Evolutionary conservation across 805 yeast species (phyloP).

Genomic region (Metschnikowia lachancei): DNA sequence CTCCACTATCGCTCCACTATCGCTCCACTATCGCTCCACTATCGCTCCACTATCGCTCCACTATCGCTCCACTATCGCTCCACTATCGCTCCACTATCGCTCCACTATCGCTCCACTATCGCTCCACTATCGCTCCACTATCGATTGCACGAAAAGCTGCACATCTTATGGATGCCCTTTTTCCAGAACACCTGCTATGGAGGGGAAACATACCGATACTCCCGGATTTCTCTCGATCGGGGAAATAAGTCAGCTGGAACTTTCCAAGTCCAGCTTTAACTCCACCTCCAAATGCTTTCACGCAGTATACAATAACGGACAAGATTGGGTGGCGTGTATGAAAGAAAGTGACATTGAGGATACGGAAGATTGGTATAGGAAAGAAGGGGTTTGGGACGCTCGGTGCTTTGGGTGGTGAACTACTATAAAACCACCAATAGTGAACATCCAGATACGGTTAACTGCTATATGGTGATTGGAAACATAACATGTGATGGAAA

Average conservation of each 20-base stretch:
- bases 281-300: not conserved
- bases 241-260: not conserved
- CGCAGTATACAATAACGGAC: not conserved
- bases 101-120: too few species aligned
- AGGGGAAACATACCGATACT: not conserved
- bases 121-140: too few species aligned
- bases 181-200: not conserved
- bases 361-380: not conserved
- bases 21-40: too few species aligned
- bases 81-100: too few species aligned
- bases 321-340: constrained; percentile 2
- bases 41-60: too few species aligned
- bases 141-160: too few species aligned
- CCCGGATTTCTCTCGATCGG: not conserved
- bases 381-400: not conserved
- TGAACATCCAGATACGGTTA: not conserved
- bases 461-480: not conserved
- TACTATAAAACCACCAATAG: not conserved
- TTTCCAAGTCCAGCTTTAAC: not conserved
- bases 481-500: not conserved
- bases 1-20: too few species aligned
- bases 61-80: too few species aligned
- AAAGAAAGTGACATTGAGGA: not conserved
- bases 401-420: not conserved
- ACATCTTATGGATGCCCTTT: not conserved